Evolutionary conservation across 768 basidiomycete species (phyloP), one percentile per base, ranked within the genome.

Genomic region (Leccinum longicurvipes): DNA sequence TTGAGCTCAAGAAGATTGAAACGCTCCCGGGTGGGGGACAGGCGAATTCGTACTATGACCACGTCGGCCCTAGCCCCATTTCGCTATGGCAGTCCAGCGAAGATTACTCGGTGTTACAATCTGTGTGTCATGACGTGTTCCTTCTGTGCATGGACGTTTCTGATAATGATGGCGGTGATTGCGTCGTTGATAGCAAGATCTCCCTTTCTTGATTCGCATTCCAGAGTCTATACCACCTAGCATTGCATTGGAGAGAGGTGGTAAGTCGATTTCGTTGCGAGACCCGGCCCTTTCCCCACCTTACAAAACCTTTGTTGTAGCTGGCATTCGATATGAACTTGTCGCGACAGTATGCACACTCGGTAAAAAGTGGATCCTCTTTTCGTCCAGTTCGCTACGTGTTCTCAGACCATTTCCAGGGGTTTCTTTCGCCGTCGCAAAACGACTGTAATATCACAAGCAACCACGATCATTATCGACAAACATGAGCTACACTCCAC

Each of bases 401-500:
- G 23, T 36, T 42, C 14, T 57, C 54, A 60, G 10, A 67, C 31
- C 5, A 10, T 6, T 31, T 0, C 4, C 21, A 55, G 91, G 67
- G 85, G 91, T 6, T 85, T 95, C 67, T 81, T 96, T 54, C 90
- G 91, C 32, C 85, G 87, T 59, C 85, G 88, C 62, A 87, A 90
- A 64, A 81, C 87, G 1, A 76, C 82, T 21, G 80, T 90, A 42
- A 72, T 83, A 28, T 82, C 85, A n/a, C 81, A 85, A 12, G 77
- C 82, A 19, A 82, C 89, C 31, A 75, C 80, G 12, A 86, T 97
- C 45, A 82, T 86, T 59, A 91, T 97, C 63, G 89, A 92, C 77
- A 97, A 96, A 71, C 93, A 96, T 66, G 94, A 96, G 60, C 76
- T 95, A 7, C 93, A 96, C 65, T 89, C 93, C 4, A 87, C 91